phyloP scores from a whole-genome alignment of 1,284 basidiomycete genomes.

The Cutaneotrichosporon sp. region DNA sequence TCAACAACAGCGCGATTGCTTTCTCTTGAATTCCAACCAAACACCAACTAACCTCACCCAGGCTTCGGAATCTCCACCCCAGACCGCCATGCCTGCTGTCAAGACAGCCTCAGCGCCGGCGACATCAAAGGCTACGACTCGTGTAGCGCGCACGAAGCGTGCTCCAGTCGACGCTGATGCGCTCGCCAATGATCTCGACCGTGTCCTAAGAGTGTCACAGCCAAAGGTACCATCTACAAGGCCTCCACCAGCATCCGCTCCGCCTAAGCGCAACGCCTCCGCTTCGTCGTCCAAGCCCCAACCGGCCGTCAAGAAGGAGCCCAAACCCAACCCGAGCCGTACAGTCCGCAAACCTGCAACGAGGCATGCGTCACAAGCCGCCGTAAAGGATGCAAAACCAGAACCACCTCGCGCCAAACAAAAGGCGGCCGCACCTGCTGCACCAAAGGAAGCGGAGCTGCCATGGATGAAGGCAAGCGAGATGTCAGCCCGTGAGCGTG shows the following conservation, averaged over 20 bases:
- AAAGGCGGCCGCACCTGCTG: background rate
- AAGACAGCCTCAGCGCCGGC: conserved; percentile 1
- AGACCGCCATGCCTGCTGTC: conserved; percentile 4
- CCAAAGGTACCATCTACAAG: conserved; percentile 1
- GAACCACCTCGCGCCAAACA: background rate
- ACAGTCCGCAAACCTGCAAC: background rate
- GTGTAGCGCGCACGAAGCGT: background rate
- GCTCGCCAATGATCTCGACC: conserved; percentile 27
- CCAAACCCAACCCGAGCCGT: background rate
- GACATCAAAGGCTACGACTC: background rate
- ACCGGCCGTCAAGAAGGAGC: background rate
- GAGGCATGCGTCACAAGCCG: background rate
- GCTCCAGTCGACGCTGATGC: conserved; percentile 13
- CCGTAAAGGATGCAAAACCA: background rate
- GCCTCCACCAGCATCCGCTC: background rate
- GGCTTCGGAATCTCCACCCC: too few relatives aligned
- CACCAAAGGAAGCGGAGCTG: background rate
- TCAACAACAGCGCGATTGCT: conserved; percentile 12
- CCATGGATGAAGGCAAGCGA: conserved; percentile 8
- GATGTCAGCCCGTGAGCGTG: conserved; percentile 11
- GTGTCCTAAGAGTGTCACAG: conserved; percentile 29
- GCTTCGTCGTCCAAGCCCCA: conserved; percentile 1
- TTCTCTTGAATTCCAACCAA: background rate
- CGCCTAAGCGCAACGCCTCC: background rate
- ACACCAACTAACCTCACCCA: background rate